Percentiles rank a stretch among this genome's conserved stretches.
Evolutionary conservation across 1,139 yeast species (phyloP).

Genomic region (Meyerozyma elateridarum): DNA sequence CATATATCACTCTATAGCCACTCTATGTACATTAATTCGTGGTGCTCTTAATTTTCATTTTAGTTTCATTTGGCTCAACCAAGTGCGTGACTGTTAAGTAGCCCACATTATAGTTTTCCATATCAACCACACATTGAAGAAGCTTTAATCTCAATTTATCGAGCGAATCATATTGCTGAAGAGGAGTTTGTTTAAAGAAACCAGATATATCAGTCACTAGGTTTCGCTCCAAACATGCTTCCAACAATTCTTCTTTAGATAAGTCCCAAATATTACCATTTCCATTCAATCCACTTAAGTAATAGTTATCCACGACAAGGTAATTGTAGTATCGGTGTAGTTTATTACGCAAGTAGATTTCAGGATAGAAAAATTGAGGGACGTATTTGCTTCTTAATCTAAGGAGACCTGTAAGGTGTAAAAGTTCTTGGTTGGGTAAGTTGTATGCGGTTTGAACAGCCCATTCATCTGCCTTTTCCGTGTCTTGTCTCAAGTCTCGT

Average conservation of each 20-base stretch:
- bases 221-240: constrained; percentile 48
- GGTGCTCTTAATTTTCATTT: too few species aligned
- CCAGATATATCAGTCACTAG: constrained; percentile 27
- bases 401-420: constrained; percentile 28
- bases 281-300: constrained; percentile 35
- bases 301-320: constrained; percentile 48
- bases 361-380: constrained; percentile 36
- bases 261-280: constrained; percentile 49
- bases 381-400: constrained; percentile 36
- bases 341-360: constrained; percentile 30
- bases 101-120: constrained; percentile 32
- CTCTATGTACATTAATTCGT: too few species aligned
- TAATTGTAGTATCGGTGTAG: constrained; percentile 40
- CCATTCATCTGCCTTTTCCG: constrained; percentile 14
- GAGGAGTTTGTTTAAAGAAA: constrained; percentile 14
- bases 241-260: constrained; percentile 37
- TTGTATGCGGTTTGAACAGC: constrained; percentile 41
- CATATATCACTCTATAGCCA: too few species aligned
- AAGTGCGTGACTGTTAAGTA: constrained; percentile 24
- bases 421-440: constrained; percentile 32
- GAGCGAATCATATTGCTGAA: constrained; percentile 13
- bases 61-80: too few species aligned
- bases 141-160: constrained; percentile 24
- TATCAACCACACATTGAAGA: constrained; percentile 30
- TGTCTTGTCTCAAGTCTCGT: constrained; percentile 4